Evolutionary conservation across 2,329 filamentous ascomycete genomes (phyloP).

Genomic region (Diaporthe destruens): DNA sequence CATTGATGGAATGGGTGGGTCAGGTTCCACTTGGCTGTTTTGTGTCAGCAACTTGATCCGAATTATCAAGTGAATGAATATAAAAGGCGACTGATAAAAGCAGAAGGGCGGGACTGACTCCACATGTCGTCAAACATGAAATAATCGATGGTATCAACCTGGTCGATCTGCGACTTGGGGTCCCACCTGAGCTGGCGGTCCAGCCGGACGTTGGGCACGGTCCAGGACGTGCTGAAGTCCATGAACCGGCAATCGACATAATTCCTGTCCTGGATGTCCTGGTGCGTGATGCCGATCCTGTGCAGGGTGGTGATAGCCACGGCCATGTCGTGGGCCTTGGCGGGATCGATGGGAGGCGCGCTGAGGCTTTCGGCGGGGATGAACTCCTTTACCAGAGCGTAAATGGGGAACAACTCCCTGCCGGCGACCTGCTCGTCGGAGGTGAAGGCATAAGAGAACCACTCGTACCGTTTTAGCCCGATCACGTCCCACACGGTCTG

Average conservation of each 20-base stretch:
- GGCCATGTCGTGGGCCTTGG: background rate
- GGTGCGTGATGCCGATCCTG: conserved; percentile 1
- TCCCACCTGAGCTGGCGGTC: background rate
- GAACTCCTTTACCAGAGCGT: conserved; percentile 16
- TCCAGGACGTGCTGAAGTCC: conserved; percentile 11
- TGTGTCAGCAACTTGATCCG: too few species aligned
- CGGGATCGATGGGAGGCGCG: background rate
- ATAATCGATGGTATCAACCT: background rate
- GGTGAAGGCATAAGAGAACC: background rate
- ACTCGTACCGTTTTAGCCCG: background rate
- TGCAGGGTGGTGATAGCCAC: background rate
- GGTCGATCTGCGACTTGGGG: background rate
- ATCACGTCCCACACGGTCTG: background rate
- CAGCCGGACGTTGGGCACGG: conserved; percentile 5
- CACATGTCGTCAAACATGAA: conserved; percentile 15
- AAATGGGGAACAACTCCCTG: background rate
- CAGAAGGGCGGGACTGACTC: too few species aligned
- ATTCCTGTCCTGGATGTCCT: background rate
- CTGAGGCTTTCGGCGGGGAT: background rate
- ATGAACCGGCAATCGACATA: conserved; percentile 4
- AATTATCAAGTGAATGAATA: too few species aligned
- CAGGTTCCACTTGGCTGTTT: background rate
- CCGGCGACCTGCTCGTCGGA: background rate
- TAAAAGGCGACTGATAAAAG: too few species aligned
- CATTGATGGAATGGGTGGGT: background rate